Conservation (phyloP, 2,329 filamentous ascomycete species). For the Neopestalotiopsis sp. region DNA sequence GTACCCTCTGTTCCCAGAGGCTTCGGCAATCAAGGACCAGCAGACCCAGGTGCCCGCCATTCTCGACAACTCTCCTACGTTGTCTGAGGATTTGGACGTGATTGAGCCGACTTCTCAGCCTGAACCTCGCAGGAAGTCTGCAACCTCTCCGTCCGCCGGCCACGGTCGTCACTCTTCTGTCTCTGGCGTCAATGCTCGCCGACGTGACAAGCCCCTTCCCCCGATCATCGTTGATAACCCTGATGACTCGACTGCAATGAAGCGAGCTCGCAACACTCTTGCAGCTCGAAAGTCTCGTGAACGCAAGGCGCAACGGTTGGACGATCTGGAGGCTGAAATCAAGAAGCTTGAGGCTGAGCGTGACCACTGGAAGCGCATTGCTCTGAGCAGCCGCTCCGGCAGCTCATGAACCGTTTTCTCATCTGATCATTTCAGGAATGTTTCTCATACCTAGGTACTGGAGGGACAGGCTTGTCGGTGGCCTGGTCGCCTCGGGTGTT, state of each 20-base stretch:
- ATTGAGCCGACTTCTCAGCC: conserved; percentile 45
- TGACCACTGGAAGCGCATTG: conserved; percentile 69
- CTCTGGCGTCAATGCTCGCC: conserved; percentile 74
- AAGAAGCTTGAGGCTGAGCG: conserved; percentile 70
- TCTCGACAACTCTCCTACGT: conserved; percentile 47
- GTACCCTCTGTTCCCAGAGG: conserved; percentile 75
- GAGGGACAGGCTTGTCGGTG: conserved; percentile 34
- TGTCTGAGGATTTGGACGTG: conserved; percentile 56
- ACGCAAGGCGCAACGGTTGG: conserved; percentile 79
- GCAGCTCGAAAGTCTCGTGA: conserved; percentile 92
- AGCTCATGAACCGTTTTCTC: conserved; percentile 35
- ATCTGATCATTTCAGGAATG: conserved; percentile 29
- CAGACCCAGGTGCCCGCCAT: conserved; percentile 23
- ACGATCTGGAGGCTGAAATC: conserved; percentile 77
- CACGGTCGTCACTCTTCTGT: conserved; percentile 69
- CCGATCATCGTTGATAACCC: conserved; percentile 80
- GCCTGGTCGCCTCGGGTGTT: conserved; percentile 32
- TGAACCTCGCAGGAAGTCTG: conserved; percentile 51
- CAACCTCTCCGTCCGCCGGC: conserved; percentile 46
- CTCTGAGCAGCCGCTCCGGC: conserved; percentile 47
- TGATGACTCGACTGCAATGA: conserved; percentile 78
- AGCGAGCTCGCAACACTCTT: conserved; percentile 92
- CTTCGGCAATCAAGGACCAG: conserved; percentile 30
- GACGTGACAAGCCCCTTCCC: conserved; percentile 81
- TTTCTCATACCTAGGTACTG: conserved; percentile 36